Percentiles rank a stretch among this genome's conserved stretches.
Conservation (phyloP, 305 asterid species). For the Euphrasia arctica region DNA sequence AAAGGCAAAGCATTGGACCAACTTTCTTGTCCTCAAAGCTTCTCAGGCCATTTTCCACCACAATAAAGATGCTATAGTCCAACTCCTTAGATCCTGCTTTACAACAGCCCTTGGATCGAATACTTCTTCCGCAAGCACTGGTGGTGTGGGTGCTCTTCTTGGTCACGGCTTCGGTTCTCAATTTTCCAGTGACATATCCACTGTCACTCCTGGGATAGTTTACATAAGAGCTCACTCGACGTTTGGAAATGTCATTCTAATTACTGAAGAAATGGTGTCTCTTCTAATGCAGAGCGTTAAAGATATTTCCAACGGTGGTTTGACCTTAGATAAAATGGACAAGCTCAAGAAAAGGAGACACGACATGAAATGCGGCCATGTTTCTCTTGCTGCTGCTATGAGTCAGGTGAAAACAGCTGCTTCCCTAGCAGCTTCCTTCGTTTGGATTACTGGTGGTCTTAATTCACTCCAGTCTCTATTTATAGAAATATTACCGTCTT, state of each 20-base stretch:
- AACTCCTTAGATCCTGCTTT: slow-evolving; percentile 86
- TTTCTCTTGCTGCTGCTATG: slow-evolving; percentile 77
- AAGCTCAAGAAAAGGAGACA: slow-evolving; percentile 61
- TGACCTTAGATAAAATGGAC: slow-evolving; percentile 53
- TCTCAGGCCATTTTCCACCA: slow-evolving; percentile 86
- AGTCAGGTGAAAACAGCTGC: slow-evolving; percentile 78
- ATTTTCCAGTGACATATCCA: slow-evolving; percentile 59
- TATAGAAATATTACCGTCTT: slow-evolving; percentile 78
- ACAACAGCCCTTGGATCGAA: slow-evolving; percentile 68
- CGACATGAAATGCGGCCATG: slow-evolving; percentile 66
- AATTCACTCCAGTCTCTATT: slow-evolving; percentile 58
- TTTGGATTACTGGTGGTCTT: slow-evolving; percentile 84
- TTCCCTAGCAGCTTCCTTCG: slow-evolving; percentile 75
- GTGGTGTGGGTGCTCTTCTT: slow-evolving; percentile 88
- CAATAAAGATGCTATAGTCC: slow-evolving; percentile 77
- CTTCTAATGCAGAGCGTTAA: slow-evolving; percentile 71
- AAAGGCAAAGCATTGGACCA: slow-evolving; percentile 93
- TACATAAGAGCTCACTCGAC: slow-evolving; percentile 82
- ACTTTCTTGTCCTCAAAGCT: slow-evolving; percentile 79
- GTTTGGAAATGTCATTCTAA: slow-evolving; percentile 61
- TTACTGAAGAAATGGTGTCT: slow-evolving; percentile 81
- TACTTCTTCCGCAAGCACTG: slow-evolving; percentile 49
- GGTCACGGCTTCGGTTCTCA: slow-evolving; percentile 81
- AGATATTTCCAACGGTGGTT: slow-evolving; percentile 60
- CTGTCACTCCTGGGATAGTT: slow-evolving; percentile 95